A percentile compares a stretch with the other conserved stretches of the same genome.
Evolutionary conservation across 1,284 basidiomycete species (phyloP).

Genomic region (Vanrija sp.): DNA sequence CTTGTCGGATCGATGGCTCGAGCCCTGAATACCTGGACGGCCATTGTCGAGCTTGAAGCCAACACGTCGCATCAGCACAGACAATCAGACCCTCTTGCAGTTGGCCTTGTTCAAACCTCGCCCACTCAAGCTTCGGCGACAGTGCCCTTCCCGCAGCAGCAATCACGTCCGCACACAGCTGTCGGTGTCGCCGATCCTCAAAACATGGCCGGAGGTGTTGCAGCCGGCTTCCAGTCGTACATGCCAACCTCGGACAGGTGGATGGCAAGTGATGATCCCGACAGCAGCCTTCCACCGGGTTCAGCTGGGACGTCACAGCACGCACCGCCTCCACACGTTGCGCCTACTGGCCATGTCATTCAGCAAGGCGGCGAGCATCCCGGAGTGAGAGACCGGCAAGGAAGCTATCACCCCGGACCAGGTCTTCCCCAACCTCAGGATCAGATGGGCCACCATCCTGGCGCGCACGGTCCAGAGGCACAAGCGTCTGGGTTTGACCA

Average conservation of each 20-base stretch:
- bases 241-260: slow-evolving; percentile 38
- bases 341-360: neutral
- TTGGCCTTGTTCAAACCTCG: neutral
- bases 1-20: slow-evolving; percentile 38
- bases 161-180: neutral
- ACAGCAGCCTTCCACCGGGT: neutral
- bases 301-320: neutral
- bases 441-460: too few species aligned
- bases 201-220: neutral
- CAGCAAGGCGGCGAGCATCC: neutral
- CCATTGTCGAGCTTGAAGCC: slow-evolving; percentile 16
- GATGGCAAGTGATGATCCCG: slow-evolving; percentile 26
- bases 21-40: slow-evolving; percentile 28
- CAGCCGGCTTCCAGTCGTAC: slow-evolving; percentile 18
- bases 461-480: too few species aligned
- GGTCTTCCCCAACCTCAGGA: neutral
- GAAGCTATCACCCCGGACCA: neutral
- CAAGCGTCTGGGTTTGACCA: slow-evolving; percentile 1
- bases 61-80: neutral
- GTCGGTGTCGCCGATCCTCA: neutral
- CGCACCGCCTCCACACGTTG: neutral
- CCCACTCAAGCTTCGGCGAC: neutral
- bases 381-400: neutral
- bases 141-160: neutral
- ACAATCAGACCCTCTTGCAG: neutral